Base-by-base conservation (phyloP, 2,329 filamentous ascomycete genomes). In the Aspergillus quadrilineatus region DNA sequence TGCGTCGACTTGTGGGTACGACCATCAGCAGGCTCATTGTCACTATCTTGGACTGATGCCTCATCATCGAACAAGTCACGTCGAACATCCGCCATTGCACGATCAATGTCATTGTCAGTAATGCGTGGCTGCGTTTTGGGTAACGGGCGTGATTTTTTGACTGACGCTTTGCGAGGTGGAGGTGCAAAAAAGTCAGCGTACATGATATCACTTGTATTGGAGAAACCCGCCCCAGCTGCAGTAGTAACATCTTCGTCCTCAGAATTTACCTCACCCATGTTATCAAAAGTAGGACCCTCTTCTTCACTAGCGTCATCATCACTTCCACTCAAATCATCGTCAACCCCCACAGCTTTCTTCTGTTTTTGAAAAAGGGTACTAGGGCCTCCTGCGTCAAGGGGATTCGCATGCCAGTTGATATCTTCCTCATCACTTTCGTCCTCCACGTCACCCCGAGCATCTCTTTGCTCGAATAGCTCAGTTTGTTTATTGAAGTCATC, bases 401-500 rank as follows among this genome's bases (percentile, higher is more conserved):
- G 92, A 70, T 97, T 87, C 2, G 84, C 82, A 65, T 89, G 86
- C 91, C 92, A 99, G 71, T 97, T 89, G 55, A 97, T 88, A 63
- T 95, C 91, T 14, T 72, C 70, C 47, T 95, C 90, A 51, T 96
- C 91, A 71, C 87, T 91, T 58, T 83, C 89, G 51, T 80, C 82
- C 65, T 89, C 87, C 37, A 85, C 85, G 63, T 93, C 90, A 29
- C 89, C 91, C 61, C 84, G 82, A 29, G 84, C 83, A 71, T 97
- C 93, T 72, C 92, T 89, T 62, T 90, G 86, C 73, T 99, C 94
- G 48, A 97, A 86, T 69, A 88, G 89, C 67, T 96, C 90, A 1
- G 92, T 90, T 70, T 95, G 90, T 70, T 88, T 90, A 80, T 99
- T 99, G 82, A 99, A 99, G 58, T 95, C 87, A 67, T 97, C 92